Evolutionary conservation across 1,284 basidiomycete species (phyloP), one percentile per base, ranked within the genome.

Genomic region (Sanghuangporus weigelae): DNA sequence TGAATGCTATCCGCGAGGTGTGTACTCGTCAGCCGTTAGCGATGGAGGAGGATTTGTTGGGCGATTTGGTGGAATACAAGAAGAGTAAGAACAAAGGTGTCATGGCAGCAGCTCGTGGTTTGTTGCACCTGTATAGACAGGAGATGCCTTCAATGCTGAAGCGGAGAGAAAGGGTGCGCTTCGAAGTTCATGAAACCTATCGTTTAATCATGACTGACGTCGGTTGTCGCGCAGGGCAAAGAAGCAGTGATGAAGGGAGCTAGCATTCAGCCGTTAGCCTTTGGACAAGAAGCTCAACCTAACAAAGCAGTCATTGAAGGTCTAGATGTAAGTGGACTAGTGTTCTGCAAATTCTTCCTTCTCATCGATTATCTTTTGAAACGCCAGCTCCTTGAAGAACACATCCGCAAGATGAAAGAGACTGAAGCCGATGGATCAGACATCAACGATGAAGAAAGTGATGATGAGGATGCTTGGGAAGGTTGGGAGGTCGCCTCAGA

Each of bases 81-180:
- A 98, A 96, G 80, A 96, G 93, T 69, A 88, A 90, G 69, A 96
- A 98, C 75, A 99, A 99, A 78, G 86, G 92, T 4, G 95, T 98
- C 23, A 89, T 90, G 11, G 87, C 93, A 11, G 96, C 93, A 38
- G 87, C 94, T 0, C 81, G 97, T 44, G 93, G 95, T 44, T 74
- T 99, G 60, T 77, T 99, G 62, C 91, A 92, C 71, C 79, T 99
- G n/a, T 99, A 95, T 78, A 83, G 97, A 40, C 96, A 98, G 70
- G 93, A 98, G 66, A 98, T 98, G 74, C 97, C 97, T 0, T 89
- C 86, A 2, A 84, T 99, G 85, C 80, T 99, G 69, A 95, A 93
- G 77, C 83, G 88, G 65, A 81, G 93, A 63, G 96, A 99, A 73
- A 79, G 96, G 69, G 91, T 90, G 69, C 62, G 85, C 71, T 8